Percentiles rank a stretch among this genome's conserved stretches.
phyloP scores from a whole-genome alignment of 164 flowering plant genomes.

The Akebia trifoliata region DNA sequence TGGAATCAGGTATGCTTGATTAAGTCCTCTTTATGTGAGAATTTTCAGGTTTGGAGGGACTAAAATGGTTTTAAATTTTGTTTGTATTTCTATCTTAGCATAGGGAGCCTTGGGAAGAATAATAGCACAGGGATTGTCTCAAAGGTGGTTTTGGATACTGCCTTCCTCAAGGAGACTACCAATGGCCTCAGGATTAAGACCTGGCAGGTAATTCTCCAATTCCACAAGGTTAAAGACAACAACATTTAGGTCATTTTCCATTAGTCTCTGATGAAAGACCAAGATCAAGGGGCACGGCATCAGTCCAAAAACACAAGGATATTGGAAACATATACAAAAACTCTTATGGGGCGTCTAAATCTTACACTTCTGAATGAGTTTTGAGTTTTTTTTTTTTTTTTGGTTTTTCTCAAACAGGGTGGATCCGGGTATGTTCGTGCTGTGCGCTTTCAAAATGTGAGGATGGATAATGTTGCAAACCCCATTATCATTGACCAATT shows the following conservation, averaged over 20 bases:
- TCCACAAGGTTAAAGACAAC: no score
- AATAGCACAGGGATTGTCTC: constrained; percentile 67
- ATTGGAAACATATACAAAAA: no score
- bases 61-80: not conserved
- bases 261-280: no score
- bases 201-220: constrained; percentile 69
- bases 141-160: constrained; percentile 64
- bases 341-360: no score
- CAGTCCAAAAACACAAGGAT: no score
- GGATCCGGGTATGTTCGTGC: constrained; percentile 78
- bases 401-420: constrained; percentile 44
- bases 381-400: not conserved
- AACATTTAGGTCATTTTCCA: no score
- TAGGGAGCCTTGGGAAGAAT: constrained; percentile 96
- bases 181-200: constrained; percentile 95
- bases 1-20: constrained; percentile 57
- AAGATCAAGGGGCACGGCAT: no score
- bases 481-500: constrained; percentile 97
- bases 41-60: no score
- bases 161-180: constrained; percentile 55
- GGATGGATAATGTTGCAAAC: constrained; percentile 71
- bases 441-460: constrained; percentile 67
- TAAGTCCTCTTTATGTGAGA: not conserved
- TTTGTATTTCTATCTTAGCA: constrained; percentile 35
- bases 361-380: not conserved